phyloP scores from a whole-genome alignment of 176 grass and related monocot species.

The Oryza officinalis region DNA sequence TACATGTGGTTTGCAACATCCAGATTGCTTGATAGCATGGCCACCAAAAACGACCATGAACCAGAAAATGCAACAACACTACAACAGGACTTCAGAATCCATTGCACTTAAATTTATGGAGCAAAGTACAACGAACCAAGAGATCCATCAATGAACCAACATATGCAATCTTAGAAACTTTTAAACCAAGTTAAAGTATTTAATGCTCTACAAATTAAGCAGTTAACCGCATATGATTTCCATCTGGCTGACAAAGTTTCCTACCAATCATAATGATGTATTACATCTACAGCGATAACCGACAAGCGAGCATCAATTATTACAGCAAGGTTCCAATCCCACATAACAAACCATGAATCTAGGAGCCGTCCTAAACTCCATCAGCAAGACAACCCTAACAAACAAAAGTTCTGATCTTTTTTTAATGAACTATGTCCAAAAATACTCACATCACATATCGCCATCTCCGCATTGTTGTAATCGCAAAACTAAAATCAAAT shows the following conservation, averaged over 20 bases:
- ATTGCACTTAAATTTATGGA: background rate
- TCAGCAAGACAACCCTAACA: background rate
- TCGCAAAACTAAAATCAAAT: background rate
- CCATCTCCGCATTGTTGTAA: background rate
- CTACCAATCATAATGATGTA: background rate
- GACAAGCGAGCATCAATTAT: background rate
- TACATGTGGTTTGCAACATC: background rate
- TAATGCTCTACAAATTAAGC: background rate
- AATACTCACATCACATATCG: background rate
- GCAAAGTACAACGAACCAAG: background rate
- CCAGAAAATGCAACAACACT: background rate
- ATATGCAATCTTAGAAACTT: constrained; percentile 20
- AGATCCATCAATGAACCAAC: background rate
- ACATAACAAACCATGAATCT: background rate
- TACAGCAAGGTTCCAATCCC: background rate
- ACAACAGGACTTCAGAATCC: background rate
- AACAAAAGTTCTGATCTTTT: background rate
- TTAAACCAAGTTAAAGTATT: background rate
- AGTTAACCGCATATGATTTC: background rate
- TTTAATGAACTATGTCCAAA: background rate
- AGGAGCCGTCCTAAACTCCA: background rate
- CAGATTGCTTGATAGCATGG: background rate
- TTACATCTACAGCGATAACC: background rate
- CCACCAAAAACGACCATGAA: background rate
- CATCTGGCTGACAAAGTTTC: background rate